Conservation (phyloP, 2,329 filamentous ascomycete species). For the Gremmenia infestans region DNA sequence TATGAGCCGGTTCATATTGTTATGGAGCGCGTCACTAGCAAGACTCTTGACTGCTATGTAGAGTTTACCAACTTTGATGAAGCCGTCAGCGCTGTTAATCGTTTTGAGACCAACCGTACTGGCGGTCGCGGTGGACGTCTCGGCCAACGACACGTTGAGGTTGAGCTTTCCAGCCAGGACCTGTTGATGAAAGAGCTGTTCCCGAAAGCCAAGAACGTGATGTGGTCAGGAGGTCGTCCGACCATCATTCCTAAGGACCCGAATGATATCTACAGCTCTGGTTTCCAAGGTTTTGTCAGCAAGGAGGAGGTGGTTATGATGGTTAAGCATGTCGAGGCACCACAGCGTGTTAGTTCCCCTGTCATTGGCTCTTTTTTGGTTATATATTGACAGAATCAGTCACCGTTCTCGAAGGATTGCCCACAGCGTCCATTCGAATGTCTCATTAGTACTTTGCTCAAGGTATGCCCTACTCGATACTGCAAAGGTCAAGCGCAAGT, state of each 20-base stretch:
- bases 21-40: conserved; percentile 58
- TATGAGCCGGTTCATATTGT: conserved; percentile 58
- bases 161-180: conserved; percentile 52
- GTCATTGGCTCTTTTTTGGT: no score
- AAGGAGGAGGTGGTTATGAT: conserved; percentile 61
- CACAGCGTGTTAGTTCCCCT: conserved; percentile 50
- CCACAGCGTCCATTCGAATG: conserved; percentile 62
- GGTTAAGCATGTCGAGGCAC: conserved; percentile 57
- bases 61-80: conserved; percentile 51
- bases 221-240: conserved; percentile 48
- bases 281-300: conserved; percentile 56
- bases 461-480: conserved; percentile 21
- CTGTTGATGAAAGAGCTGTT: conserved; percentile 59
- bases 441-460: conserved; percentile 51
- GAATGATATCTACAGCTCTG: conserved; percentile 38
- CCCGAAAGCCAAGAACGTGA: conserved; percentile 50
- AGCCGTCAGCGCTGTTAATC: conserved; percentile 48
- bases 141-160: conserved; percentile 51
- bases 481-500: conserved; percentile 21
- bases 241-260: conserved; percentile 34
- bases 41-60: conserved; percentile 57
- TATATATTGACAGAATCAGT: conserved; percentile 36
- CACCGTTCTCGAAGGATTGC: conserved; percentile 54
- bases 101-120: conserved; percentile 37
- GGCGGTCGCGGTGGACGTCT: conserved; percentile 43